Evolutionary conservation across 805 yeast species (phyloP).

Genomic region (Saturnispora mendoncae): DNA sequence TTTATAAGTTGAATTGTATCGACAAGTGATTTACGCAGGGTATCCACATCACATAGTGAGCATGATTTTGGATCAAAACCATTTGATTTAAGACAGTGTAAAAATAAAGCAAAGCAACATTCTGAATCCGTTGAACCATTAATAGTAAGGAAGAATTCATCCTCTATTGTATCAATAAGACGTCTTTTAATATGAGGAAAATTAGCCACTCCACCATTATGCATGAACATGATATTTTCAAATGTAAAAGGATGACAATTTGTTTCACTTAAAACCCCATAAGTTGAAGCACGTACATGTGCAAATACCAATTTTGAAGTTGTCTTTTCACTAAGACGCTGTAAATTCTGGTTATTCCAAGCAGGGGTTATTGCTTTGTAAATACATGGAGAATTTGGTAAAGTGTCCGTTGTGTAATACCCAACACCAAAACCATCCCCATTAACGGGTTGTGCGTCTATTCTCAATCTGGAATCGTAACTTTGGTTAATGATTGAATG

Average conservation of each 20-base stretch:
- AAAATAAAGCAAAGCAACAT: conserved; percentile 82
- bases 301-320: conserved; percentile 80
- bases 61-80: conserved; percentile 57
- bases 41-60: conserved; percentile 34
- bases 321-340: conserved; percentile 80
- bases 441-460: conserved; percentile 88
- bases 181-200: conserved; percentile 66
- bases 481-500: conserved; percentile 96
- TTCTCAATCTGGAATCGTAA: conserved; percentile 78
- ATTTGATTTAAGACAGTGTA: conserved; percentile 65
- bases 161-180: conserved; percentile 63
- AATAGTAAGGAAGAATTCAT: conserved; percentile 66
- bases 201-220: conserved; percentile 82
- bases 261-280: conserved; percentile 89
- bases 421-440: conserved; percentile 99
- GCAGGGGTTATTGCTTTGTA: conserved; percentile 96
- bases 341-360: conserved; percentile 91
- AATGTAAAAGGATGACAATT: conserved; percentile 95
- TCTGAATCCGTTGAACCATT: conserved; percentile 97
- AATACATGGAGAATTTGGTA: conserved; percentile 58
- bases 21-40: conserved; percentile 59
- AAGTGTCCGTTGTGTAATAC: conserved; percentile 46
- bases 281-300: conserved; percentile 92
- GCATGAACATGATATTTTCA: conserved; percentile 91
- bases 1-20: conserved; percentile 68